phyloP scores from a whole-genome alignment of 208 protist species.

The Balamuthia mandrillaris region DNA sequence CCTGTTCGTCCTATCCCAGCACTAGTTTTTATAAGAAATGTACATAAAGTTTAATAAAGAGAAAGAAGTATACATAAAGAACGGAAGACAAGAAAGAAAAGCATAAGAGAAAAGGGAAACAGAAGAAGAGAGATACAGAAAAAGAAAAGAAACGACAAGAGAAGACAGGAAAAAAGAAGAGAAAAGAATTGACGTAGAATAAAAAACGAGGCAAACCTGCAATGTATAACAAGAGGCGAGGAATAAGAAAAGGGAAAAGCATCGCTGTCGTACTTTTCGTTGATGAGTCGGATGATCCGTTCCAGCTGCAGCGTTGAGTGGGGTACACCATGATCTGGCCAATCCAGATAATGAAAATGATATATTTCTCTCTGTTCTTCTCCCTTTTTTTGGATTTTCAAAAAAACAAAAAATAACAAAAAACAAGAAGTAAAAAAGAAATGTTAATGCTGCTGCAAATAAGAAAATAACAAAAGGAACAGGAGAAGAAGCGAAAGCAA shows the following conservation, averaged over 20 bases:
- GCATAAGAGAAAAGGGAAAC: too few species aligned
- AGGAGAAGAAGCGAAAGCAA: neutral
- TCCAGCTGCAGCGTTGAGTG: neutral
- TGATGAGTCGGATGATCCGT: conserved; percentile 15
- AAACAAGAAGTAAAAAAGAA: neutral
- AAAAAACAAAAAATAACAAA: too few species aligned
- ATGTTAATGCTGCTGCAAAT: neutral
- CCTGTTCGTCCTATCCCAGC: conserved; percentile 14
- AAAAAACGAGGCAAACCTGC: neutral
- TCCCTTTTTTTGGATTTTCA: neutral
- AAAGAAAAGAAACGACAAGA: neutral
- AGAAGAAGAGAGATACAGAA: too few species aligned
- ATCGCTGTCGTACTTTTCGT: neutral
- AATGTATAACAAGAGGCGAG: neutral
- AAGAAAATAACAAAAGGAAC: neutral
- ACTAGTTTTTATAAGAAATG: too few species aligned
- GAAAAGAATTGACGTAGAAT: too few species aligned
- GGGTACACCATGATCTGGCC: conserved; percentile 14
- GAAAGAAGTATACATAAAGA: too few species aligned
- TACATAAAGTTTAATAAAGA: too few species aligned
- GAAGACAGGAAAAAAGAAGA: neutral
- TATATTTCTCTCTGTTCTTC: neutral
- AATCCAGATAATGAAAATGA: conserved; percentile 8
- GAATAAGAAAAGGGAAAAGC: neutral
- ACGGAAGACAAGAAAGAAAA: too few species aligned